Evolutionary conservation across 805 yeast species (phyloP), one percentile per base, ranked within the genome.

Genomic region (Saccharomycopsis oosterbeekiorum): DNA sequence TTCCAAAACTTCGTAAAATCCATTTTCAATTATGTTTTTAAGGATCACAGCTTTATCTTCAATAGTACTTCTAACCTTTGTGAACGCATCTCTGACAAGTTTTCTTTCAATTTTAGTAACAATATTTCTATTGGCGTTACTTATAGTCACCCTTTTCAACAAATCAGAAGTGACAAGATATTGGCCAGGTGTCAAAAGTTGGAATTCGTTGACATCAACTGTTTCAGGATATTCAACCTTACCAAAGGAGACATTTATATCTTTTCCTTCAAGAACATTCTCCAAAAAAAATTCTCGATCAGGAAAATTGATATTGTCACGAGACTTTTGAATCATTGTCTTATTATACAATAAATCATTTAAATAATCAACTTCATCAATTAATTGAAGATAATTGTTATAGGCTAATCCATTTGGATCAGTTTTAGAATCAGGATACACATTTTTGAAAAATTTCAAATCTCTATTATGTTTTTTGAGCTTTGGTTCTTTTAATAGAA

Each of bases 51-150:
- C 73, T 24, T 68, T 65, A 0, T 59, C 64, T 29, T 71, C 69
- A 51, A 80, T 65, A 4, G 65, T 62, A 1, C 65, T 66, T n/a
- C 73, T 68, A 24, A 74, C 68, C 15, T 69, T 68, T 8, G 71
- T 67, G 57, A 82, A 73, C 26, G 69, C 64, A 58, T 77, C 80
- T 69, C 85, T 78, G 67, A 77, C 71, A 42, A 75, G 76, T 64
- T 78, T 77, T 67, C 86, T 74, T 1, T 80, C 69, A 39, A 82
- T 74, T 64, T 74, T 76, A 42, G 69, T 69, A 47, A 77, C 66
- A 58, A 74, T 68, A 17, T 71, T 72, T 21, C 76, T 75, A 4
- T 68, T 66, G 50, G 65, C 66, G 60, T 75, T 59, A 36, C 43
- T 59, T 4, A 63, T 9, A 8, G 65, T 63, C 9, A 61, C 40